These are phyloP conservation scores for Coemansia sp. DNA, from an alignment of 192 early-diverging fungal genomes.

Conservation along the genomic window DNA sequence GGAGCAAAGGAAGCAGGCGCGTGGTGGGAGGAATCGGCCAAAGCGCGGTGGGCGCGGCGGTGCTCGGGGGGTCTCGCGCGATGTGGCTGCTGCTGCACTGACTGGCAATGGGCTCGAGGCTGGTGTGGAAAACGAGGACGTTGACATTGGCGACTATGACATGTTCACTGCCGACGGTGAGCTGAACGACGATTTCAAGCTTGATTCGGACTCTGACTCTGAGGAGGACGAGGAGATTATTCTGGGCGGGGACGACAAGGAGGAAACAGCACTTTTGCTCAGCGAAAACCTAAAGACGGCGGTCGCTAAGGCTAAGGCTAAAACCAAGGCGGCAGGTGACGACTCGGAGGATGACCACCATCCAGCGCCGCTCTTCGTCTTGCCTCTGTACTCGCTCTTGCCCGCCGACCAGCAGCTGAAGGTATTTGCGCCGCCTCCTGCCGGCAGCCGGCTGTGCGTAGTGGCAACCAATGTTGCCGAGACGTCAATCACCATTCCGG, in stretches of 20 bases:
- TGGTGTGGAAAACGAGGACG: conserved; percentile 57
- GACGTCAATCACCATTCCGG: conserved; percentile 95
- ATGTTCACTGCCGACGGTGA: conserved; percentile 46
- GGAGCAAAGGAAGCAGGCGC: conserved; percentile 8
- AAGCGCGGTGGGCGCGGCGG: neutral
- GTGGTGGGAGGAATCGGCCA: neutral
- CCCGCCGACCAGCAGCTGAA: conserved; percentile 88
- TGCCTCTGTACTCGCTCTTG: conserved; percentile 96
- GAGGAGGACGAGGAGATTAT: conserved; percentile 58
- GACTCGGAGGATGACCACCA: conserved; percentile 41
- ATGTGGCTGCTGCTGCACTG: neutral
- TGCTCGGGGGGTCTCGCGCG: neutral
- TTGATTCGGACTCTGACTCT: conserved; percentile 60
- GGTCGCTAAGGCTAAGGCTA: conserved; percentile 1
- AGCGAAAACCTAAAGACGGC: conserved; percentile 45
- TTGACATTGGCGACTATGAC: conserved; percentile 52
- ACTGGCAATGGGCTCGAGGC: conserved; percentile 50
- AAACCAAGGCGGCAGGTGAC: conserved; percentile 14
- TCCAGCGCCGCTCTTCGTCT: conserved; percentile 77
- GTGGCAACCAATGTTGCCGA: conserved; percentile 99
- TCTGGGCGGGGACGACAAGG: conserved; percentile 65
- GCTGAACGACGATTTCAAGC: conserved; percentile 53
- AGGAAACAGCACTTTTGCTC: conserved; percentile 60
- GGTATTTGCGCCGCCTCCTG: conserved; percentile 87
- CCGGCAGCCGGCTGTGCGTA: conserved; percentile 87